A percentile compares a stretch with the other conserved stretches of the same genome.
Evolutionary conservation across 2,329 filamentous ascomycete species (phyloP).

Genomic region (Penicillium fuscoglaucum): DNA sequence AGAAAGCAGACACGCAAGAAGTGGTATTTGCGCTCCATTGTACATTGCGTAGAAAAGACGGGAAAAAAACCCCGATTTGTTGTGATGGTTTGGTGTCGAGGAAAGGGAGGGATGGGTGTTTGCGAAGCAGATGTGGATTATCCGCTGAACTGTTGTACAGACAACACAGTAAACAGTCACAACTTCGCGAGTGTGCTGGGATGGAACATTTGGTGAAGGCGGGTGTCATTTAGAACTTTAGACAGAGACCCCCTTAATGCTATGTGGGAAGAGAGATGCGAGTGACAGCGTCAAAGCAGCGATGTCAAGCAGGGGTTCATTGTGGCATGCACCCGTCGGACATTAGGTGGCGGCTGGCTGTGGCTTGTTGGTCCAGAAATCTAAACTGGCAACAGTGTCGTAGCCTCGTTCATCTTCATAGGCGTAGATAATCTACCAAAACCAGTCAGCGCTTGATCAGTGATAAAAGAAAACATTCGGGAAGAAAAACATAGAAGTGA

Average conservation of each 20-base stretch:
- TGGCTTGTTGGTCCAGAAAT: slow-evolving; percentile 78
- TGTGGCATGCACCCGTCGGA: background rate
- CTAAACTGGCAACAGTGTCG: slow-evolving; percentile 89
- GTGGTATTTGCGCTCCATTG: slow-evolving; percentile 47
- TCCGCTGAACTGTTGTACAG: background rate
- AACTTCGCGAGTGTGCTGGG: background rate
- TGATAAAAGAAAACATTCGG: background rate
- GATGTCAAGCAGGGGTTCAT: background rate
- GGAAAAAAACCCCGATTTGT: slow-evolving; percentile 8
- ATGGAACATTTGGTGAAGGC: background rate
- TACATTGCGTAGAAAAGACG: slow-evolving; percentile 34
- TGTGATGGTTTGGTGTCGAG: slow-evolving; percentile 5
- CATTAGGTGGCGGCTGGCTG: slow-evolving; percentile 20
- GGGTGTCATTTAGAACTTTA: background rate
- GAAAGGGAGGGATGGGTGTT: background rate
- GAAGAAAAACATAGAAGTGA: slow-evolving; percentile 15
- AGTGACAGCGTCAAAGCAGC: background rate
- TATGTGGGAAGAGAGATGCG: background rate
- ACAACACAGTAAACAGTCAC: background rate
- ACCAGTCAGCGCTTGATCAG: slow-evolving; percentile 26
- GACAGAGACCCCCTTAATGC: background rate
- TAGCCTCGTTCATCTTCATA: slow-evolving; percentile 95
- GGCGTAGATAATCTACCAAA: slow-evolving; percentile 82
- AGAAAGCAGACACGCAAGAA: slow-evolving; percentile 28
- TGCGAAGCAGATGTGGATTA: background rate